These are phyloP conservation scores for Leishmania tropica DNA, from an alignment of 208 protist species.

Conservation along the genomic window DNA sequence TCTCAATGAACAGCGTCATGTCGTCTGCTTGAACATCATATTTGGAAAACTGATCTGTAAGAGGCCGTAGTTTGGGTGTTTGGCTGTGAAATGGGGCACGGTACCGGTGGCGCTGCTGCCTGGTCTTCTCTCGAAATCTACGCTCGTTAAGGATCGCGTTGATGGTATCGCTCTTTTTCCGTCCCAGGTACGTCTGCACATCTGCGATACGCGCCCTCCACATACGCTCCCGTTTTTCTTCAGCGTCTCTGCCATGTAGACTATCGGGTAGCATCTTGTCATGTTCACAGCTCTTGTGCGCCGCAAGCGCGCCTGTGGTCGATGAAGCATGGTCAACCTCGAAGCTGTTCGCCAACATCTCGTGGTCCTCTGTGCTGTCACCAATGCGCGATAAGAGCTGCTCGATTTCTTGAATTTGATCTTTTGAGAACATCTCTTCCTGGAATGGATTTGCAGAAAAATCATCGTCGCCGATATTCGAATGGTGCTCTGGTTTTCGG, in stretches of 20 bases:
- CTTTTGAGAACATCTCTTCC: slow-evolving; percentile 12
- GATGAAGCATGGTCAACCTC: neutral
- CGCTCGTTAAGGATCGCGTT: slow-evolving; percentile 15
- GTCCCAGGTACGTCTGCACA: slow-evolving; percentile 14
- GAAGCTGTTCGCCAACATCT: neutral
- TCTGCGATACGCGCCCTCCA: slow-evolving; percentile 24
- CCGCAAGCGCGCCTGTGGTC: neutral
- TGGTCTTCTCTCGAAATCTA: slow-evolving; percentile 9
- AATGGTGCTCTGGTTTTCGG: neutral
- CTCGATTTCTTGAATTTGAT: slow-evolving; percentile 32
- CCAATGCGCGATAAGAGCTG: slow-evolving; percentile 20
- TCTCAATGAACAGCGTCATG: slow-evolving; percentile 2
- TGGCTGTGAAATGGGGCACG: neutral
- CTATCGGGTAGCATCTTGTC: neutral
- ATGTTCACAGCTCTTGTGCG: neutral
- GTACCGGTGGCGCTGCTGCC: neutral
- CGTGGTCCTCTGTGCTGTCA: neutral
- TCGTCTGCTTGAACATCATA: slow-evolving; percentile 5
- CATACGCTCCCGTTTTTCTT: neutral
- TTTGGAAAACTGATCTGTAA: neutral
- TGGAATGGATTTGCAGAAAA: neutral
- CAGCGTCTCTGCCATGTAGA: neutral
- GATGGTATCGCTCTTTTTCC: slow-evolving; percentile 7
- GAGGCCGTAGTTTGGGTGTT: neutral
- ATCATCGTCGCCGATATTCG: neutral